Evolutionary conservation across 352 stramenopile genomes (phyloP), one percentile per base, ranked within the genome.

Genomic region (Pythium scleroteichum): DNA sequence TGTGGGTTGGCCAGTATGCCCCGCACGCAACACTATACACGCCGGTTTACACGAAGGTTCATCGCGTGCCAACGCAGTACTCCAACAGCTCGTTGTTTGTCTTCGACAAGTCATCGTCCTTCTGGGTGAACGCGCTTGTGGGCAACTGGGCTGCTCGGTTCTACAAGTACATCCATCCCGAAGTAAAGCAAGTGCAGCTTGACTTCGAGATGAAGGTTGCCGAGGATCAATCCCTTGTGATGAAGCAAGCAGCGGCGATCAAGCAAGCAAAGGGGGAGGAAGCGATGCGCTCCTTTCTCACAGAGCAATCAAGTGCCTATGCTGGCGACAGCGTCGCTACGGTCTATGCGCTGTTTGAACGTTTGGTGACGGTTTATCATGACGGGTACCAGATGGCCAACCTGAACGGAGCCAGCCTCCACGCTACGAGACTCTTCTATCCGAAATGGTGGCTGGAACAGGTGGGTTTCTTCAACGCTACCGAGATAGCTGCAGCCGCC

Each of bases 1-100:
- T 94, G 14, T 94, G 84, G 84, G 95, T 97, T 58, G 89, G 88
- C n/a, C 89, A 96, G 73, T 96, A 97, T 56, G 88, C 88, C 1
- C 79, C 92, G 4, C 84, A 96, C 49, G 78, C 78, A 9, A 95
- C 88, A 7, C 75, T 87, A 10, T 98, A 96, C 73, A 83, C 87
- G 16, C 94, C 94, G 0, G 80, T 98, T 56, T 96, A 92, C 68
- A 73, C 92, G 4, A 66, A 78, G 41, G 64, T 81, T 16, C 65
- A 68, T 3, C 64, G 72, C 5, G 57, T 89, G 4, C 87, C 85
- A 0, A 38, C 64, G 20, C 64, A 79, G 26, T 75, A 83, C 26
- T 63, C 78, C 29, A 82, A 52, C 39, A 80, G 80, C 8, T 93
- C 80, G 38, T 59, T 96, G 17, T 80, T 87, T 35, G 72, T 69